These are phyloP conservation scores for Sonneratia caseolaris DNA, from an alignment of 345 rosid genomes.

Conservation along the genomic window DNA sequence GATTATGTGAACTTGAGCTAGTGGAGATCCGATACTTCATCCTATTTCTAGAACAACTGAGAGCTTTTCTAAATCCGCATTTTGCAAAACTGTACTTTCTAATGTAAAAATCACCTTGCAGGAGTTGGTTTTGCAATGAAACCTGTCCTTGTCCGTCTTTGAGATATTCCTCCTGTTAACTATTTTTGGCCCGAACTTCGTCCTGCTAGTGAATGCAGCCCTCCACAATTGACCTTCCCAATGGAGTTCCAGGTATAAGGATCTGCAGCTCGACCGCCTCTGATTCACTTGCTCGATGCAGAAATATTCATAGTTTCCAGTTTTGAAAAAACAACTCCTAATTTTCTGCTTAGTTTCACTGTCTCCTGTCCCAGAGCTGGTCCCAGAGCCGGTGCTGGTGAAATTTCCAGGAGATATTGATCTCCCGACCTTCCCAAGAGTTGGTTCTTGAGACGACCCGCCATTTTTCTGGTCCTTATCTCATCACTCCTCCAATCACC, in stretches of 20 bases:
- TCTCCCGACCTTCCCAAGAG: constrained; percentile 1
- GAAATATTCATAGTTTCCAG: not conserved
- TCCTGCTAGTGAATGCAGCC: not conserved
- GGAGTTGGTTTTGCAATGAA: not conserved
- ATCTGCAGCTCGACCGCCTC: not conserved
- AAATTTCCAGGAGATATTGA: constrained; percentile 4
- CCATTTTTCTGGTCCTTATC: constrained; percentile 39
- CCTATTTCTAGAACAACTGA: not conserved
- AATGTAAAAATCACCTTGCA: not conserved
- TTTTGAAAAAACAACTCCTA: not conserved
- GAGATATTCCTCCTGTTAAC: not conserved
- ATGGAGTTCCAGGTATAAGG: not conserved
- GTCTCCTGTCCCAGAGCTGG: constrained; percentile 10
- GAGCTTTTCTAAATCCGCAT: not conserved
- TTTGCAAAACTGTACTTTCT: not conserved
- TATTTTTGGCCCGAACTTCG: not conserved
- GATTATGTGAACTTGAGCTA: not conserved
- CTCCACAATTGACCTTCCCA: not conserved
- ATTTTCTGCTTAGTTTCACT: not conserved
- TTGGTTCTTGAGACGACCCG: constrained; percentile 22
- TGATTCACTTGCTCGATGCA: not conserved
- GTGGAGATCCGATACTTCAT: too few species aligned
- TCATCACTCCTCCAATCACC: constrained; percentile 9
- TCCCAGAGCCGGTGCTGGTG: constrained; percentile 14
- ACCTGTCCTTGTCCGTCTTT: not conserved